Percentiles rank a stretch among this genome's conserved stretches.
These are phyloP conservation scores for Xylaria digitata DNA, from an alignment of 2,329 filamentous ascomycete species.

Conservation along the genomic window DNA sequence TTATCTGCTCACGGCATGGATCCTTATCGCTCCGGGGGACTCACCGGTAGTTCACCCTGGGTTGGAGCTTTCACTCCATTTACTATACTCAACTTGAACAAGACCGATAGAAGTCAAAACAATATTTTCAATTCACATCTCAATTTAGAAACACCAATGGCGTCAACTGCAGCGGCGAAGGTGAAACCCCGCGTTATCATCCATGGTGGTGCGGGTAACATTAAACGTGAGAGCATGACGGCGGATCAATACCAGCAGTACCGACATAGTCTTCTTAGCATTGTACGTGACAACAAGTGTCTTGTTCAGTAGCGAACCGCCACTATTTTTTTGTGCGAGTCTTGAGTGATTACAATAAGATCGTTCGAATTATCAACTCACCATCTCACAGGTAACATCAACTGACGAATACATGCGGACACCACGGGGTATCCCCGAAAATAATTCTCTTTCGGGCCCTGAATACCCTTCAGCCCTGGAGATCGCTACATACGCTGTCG, in stretches of 20 bases:
- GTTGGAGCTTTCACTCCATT: conserved; percentile 1
- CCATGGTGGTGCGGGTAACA: conserved; percentile 79
- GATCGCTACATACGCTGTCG: conserved; percentile 79
- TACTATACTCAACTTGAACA: background rate
- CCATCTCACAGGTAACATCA: conserved; percentile 54
- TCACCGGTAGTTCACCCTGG: background rate
- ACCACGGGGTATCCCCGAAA: conserved; percentile 33
- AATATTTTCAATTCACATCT: background rate
- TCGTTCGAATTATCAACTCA: background rate
- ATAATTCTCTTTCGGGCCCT: conserved; percentile 16
- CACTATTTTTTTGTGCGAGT: background rate
- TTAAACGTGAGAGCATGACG: conserved; percentile 68
- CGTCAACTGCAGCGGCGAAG: conserved; percentile 18
- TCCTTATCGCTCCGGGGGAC: conserved; percentile 19
- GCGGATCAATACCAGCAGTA: conserved; percentile 68
- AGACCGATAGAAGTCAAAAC: background rate
- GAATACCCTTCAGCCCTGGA: conserved; percentile 72
- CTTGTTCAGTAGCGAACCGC: too few species aligned
- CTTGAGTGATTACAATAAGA: background rate
- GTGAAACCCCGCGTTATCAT: conserved; percentile 71
- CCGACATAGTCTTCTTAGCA: conserved; percentile 68
- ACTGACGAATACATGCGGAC: conserved; percentile 61
- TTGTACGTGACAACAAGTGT: conserved; percentile 58
- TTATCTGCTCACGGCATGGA: conserved; percentile 7
- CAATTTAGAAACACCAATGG: background rate